Conservation (phyloP, 2,329 filamentous ascomycete species). For the Cadophora malorum region DNA sequence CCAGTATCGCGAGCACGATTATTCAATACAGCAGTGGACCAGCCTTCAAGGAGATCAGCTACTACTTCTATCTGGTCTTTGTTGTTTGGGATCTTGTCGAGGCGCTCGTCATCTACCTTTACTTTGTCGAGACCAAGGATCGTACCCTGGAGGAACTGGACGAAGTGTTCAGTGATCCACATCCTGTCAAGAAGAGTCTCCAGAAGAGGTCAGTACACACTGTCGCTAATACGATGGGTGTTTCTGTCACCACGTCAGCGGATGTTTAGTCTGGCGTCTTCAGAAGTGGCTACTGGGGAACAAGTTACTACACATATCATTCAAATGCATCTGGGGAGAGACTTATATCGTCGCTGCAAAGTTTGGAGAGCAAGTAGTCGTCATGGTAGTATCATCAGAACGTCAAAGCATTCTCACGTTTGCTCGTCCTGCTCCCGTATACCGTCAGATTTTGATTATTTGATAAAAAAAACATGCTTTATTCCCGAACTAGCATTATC, state of each 20-base stretch:
- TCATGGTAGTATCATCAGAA: too few relatives aligned
- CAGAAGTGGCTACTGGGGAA: too few relatives aligned
- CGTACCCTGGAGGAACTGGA: slow-evolving; percentile 61
- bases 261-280: slow-evolving; percentile 5
- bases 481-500: too few relatives aligned
- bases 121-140: slow-evolving; percentile 62
- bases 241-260: slow-evolving; percentile 17
- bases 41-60: slow-evolving; percentile 47
- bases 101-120: slow-evolving; percentile 55
- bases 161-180: slow-evolving; percentile 56
- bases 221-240: slow-evolving; percentile 48
- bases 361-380: too few relatives aligned
- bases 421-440: too few relatives aligned
- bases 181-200: slow-evolving; percentile 51
- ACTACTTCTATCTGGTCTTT: slow-evolving; percentile 47
- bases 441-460: too few relatives aligned
- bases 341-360: too few relatives aligned
- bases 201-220: slow-evolving; percentile 49
- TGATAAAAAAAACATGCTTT: too few relatives aligned
- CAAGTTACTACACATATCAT: too few relatives aligned
- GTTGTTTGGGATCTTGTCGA: slow-evolving; percentile 44
- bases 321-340: too few relatives aligned
- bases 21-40: slow-evolving; percentile 48
- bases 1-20: slow-evolving; percentile 46
- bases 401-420: too few relatives aligned